phyloP scores from a whole-genome alignment of 2,329 filamentous ascomycete species.

The Hymenoscyphus infarciens region DNA sequence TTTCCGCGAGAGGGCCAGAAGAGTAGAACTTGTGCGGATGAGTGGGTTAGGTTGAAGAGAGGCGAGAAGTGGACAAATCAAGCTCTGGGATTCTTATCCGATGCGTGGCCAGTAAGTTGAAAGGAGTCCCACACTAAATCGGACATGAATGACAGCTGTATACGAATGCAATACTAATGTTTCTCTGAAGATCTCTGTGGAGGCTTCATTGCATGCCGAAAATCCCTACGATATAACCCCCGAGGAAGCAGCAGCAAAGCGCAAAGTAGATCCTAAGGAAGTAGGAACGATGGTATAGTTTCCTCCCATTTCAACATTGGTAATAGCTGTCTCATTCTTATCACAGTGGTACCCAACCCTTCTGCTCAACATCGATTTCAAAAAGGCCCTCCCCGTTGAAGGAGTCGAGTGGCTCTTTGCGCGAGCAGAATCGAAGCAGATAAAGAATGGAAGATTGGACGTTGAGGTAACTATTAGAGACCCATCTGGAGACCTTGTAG shows the following conservation, averaged over 20 bases:
- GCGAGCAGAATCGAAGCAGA: conserved; percentile 60
- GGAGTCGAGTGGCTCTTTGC: conserved; percentile 72
- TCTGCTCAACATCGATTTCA: conserved; percentile 71
- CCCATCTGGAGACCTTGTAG: conserved; percentile 59
- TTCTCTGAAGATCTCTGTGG: conserved; percentile 48
- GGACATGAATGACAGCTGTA: not conserved
- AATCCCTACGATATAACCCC: conserved; percentile 24
- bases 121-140: no score
- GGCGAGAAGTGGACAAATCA: conserved; percentile 61
- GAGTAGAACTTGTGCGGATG: conserved; percentile 47
- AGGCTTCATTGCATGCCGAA: conserved; percentile 42
- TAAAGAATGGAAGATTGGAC: conserved; percentile 71
- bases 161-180: not conserved
- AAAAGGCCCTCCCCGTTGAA: conserved; percentile 63
- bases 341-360: conserved; percentile 51
- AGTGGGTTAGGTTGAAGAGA: conserved; percentile 63
- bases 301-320: not conserved
- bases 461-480: conserved; percentile 68
- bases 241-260: conserved; percentile 18
- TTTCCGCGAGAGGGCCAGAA: conserved; percentile 47
- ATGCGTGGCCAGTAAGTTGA: conserved; percentile 52
- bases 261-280: conserved; percentile 10
- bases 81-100: conserved; percentile 61
- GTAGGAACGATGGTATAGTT: conserved; percentile 3
- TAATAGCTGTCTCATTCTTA: not conserved